phyloP scores from a whole-genome alignment of 2,329 filamentous ascomycete species.

The Phyllosticta capitalensis region DNA sequence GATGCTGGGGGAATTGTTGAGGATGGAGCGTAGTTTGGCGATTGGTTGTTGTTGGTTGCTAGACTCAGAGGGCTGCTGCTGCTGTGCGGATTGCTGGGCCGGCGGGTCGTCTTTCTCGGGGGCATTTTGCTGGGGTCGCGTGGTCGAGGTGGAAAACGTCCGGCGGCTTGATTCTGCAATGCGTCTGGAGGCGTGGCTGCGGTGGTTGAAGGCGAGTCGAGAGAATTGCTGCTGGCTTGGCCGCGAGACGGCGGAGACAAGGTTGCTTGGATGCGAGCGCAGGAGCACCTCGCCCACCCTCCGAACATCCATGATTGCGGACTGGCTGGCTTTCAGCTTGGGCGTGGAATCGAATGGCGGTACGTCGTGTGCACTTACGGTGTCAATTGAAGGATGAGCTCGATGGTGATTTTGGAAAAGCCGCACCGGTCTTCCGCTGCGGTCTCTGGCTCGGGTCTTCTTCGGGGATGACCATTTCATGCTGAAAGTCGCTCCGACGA shows the following conservation, averaged over 20 bases:
- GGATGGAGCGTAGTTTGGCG: not conserved
- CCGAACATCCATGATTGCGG: slow-evolving; percentile 24
- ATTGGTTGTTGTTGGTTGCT: not conserved
- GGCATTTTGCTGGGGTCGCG: not conserved
- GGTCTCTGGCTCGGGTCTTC: not conserved
- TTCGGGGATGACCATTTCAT: not conserved
- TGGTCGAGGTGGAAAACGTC: not conserved
- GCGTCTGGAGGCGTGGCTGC: not conserved
- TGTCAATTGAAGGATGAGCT: not conserved
- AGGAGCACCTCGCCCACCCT: slow-evolving; percentile 20
- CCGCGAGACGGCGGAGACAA: slow-evolving; percentile 4
- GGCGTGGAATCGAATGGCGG: not conserved
- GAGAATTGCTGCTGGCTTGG: not conserved
- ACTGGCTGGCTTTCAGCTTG: not conserved
- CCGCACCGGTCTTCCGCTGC: not conserved
- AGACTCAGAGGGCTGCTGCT: not conserved
- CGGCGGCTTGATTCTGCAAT: not conserved
- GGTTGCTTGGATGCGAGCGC: slow-evolving; percentile 16
- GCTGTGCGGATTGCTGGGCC: slow-evolving; percentile 1
- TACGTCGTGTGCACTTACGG: not conserved
- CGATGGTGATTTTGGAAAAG: not conserved
- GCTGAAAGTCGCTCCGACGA: not conserved
- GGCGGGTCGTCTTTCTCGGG: not conserved
- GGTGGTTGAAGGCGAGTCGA: slow-evolving; percentile 3
- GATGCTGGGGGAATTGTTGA: not conserved